phyloP scores from a whole-genome alignment of 805 yeast species.

The Wickerhamomyces hampshirensis region DNA sequence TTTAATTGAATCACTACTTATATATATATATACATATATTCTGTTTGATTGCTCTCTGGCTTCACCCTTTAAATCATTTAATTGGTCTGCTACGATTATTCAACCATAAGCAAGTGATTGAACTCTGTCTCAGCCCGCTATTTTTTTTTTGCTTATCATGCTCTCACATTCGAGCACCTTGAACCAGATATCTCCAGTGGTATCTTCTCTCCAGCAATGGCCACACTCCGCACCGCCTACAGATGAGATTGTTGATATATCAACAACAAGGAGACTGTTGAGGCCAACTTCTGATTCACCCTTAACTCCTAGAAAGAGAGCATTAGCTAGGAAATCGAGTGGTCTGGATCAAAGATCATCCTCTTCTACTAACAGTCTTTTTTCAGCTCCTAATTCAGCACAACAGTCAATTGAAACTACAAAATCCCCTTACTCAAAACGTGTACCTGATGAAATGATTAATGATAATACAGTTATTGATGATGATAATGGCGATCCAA shows the following conservation, averaged over 20 bases:
- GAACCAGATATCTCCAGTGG: too few species aligned
- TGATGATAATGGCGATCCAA: conserved; percentile 6
- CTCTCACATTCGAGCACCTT: conserved; percentile 2
- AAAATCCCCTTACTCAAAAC: conserved; percentile 1
- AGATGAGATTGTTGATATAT: conserved; percentile 18
- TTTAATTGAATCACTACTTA: too few species aligned
- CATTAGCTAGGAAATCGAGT: conserved; percentile 17
- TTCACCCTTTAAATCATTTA: too few species aligned
- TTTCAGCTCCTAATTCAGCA: conserved; percentile 3
- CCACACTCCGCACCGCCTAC: too few species aligned
- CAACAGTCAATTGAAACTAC: conserved; percentile 1
- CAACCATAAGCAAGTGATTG: too few species aligned
- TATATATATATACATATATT: too few species aligned
- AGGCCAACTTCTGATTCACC: conserved; percentile 16
- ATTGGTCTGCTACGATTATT: too few species aligned
- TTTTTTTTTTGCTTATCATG: conserved; percentile 1
- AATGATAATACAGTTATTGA: background rate
- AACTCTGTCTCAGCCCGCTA: background rate
- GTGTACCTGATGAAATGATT: background rate
- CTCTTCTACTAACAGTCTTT: background rate
- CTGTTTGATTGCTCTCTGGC: too few species aligned
- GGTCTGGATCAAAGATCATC: background rate
- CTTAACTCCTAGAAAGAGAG: conserved; percentile 21
- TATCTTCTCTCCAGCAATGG: too few species aligned
- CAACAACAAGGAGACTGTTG: conserved; percentile 19